phyloP scores from a whole-genome alignment of 1,139 yeast genomes.

The Pichia sp. region DNA sequence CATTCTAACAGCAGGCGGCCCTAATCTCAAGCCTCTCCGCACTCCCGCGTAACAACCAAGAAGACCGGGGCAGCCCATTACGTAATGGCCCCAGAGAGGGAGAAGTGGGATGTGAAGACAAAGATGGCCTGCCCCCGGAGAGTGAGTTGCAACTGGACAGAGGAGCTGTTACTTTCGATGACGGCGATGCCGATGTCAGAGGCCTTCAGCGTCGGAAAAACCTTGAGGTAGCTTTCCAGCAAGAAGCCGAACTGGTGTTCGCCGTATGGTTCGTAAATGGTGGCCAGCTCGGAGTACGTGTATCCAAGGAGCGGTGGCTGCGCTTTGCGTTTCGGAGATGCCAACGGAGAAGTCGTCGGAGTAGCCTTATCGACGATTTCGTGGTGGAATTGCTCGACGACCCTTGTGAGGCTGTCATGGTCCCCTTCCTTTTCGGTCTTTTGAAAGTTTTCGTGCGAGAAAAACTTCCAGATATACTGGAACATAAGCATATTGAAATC shows the following conservation, averaged over 20 bases:
- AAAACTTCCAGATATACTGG: slow-evolving; percentile 18
- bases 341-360: neutral
- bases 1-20: neutral
- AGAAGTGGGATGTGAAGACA: neutral
- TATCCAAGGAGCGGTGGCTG: neutral
- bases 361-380: neutral
- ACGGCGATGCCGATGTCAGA: neutral
- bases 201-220: slow-evolving; percentile 2
- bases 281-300: slow-evolving; percentile 1
- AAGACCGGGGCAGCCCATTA: neutral
- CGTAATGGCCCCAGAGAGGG: neutral
- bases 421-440: neutral
- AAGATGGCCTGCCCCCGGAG: slow-evolving; percentile 1
- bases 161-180: neutral
- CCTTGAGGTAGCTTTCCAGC: slow-evolving; percentile 3
- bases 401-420: neutral
- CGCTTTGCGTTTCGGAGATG: neutral
- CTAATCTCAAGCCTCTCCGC: neutral
- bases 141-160: neutral
- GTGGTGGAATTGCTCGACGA: neutral
- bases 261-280: slow-evolving; percentile 9
- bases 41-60: neutral
- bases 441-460: neutral
- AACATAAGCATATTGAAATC: slow-evolving; percentile 18
- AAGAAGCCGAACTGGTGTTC: slow-evolving; percentile 10